Conservation (phyloP, 1,284 basidiomycete species). For the Cutaneotrichosporon sp. region DNA sequence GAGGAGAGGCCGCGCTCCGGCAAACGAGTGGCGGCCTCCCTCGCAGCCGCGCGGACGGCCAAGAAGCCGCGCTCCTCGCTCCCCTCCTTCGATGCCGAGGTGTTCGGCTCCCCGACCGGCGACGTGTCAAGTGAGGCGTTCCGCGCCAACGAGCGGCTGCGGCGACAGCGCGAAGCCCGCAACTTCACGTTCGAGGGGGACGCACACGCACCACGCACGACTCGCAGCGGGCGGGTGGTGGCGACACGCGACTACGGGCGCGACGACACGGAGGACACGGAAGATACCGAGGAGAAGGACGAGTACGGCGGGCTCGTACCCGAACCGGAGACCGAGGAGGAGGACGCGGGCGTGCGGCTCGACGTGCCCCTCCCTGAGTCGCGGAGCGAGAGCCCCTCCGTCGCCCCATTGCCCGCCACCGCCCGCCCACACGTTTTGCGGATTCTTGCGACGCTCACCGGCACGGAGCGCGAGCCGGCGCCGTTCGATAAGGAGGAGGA, state of each 20-base stretch:
- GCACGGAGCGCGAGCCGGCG: conserved; percentile 23
- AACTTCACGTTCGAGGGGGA: conserved; percentile 52
- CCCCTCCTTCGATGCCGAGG: conserved; percentile 23
- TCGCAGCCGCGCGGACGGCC: conserved; percentile 5
- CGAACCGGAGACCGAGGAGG: conserved; percentile 15
- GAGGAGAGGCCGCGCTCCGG: neutral
- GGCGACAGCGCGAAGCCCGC: conserved; percentile 47
- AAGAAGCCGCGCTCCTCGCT: conserved; percentile 11
- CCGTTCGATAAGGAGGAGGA: conserved; percentile 43
- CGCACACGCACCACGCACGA: conserved; percentile 43
- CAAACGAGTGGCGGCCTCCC: conserved; percentile 15
- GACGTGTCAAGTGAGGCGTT: conserved; percentile 39
- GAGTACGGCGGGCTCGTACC: conserved; percentile 4
- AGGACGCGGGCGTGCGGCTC: conserved; percentile 7
- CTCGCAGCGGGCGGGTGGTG: conserved; percentile 46
- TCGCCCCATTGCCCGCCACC: conserved; percentile 18
- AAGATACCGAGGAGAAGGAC: conserved; percentile 6
- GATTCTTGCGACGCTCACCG: conserved; percentile 40
- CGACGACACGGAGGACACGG: conserved; percentile 23
- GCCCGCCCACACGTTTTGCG: conserved; percentile 28
- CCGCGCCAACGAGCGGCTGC: conserved; percentile 45
- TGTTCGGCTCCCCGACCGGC: conserved; percentile 17
- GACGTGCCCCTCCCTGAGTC: neutral
- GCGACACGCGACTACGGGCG: conserved; percentile 26
- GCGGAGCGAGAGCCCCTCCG: neutral